Evolutionary conservation across 176 grass and related monocot genomes (phyloP).

Genomic region (Melocanna baccifera): DNA sequence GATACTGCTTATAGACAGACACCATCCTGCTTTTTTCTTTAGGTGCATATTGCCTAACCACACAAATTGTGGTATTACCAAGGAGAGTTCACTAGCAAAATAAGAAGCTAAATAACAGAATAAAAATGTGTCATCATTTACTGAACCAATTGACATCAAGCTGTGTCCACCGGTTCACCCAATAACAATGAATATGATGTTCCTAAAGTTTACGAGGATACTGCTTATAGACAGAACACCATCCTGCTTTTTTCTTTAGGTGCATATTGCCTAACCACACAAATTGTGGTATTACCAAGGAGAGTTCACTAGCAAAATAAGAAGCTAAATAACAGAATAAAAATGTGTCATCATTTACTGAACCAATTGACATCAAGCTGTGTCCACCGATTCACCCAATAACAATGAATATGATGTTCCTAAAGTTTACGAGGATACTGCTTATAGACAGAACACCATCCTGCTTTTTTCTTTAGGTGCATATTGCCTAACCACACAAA

Average conservation of each 20-base stretch:
- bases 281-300: too few species aligned
- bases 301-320: background rate
- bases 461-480: constrained; percentile 29
- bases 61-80: background rate
- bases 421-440: constrained; percentile 54
- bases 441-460: constrained; percentile 29
- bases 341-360: constrained; percentile 60
- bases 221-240: constrained; percentile 11
- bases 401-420: constrained; percentile 50
- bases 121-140: constrained; percentile 64
- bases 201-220: constrained; percentile 52
- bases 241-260: constrained; percentile 54
- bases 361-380: constrained; percentile 40
- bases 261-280: too few species aligned
- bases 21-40: constrained; percentile 39
- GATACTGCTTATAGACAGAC: constrained; percentile 31
- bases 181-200: constrained; percentile 43
- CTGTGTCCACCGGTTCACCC: constrained; percentile 53
- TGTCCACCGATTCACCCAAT: constrained; percentile 52
- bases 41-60: background rate
- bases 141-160: constrained; percentile 79
- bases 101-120: too few species aligned
- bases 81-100: too few species aligned
- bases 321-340: background rate
- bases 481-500: background rate